Conservation (phyloP, 352 stramenopile genomes). For the Globisporangium middletonii region DNA sequence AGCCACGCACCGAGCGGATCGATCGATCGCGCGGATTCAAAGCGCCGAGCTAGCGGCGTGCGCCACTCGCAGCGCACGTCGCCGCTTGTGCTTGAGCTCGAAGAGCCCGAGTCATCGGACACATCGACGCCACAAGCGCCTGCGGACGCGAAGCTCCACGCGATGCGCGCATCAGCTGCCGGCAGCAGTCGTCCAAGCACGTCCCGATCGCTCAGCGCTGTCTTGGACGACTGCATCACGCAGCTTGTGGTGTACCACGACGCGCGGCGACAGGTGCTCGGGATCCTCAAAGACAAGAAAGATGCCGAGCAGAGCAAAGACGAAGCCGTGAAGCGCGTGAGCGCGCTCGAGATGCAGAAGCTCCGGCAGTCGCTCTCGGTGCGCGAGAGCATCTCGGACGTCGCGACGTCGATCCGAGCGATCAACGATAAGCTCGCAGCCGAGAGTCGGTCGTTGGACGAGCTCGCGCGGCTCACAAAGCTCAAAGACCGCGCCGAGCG, state of each 20-base stretch:
- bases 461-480: conserved; percentile 65
- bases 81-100: conserved; percentile 6
- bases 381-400: conserved; percentile 68
- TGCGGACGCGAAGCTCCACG: conserved; percentile 5
- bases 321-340: conserved; percentile 48
- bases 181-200: neutral
- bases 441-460: conserved; percentile 50
- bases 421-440: conserved; percentile 65
- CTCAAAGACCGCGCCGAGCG: conserved; percentile 57
- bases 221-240: conserved; percentile 50
- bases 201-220: neutral
- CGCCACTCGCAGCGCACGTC: conserved; percentile 6
- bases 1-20: neutral
- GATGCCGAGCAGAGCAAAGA: conserved; percentile 47
- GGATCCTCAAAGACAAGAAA: conserved; percentile 64
- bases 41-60: conserved; percentile 6
- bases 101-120: conserved; percentile 1
- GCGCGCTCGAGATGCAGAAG: conserved; percentile 79
- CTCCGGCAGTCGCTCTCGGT: conserved; percentile 67
- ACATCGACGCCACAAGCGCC: neutral
- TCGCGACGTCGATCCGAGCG: conserved; percentile 46
- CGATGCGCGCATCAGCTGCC: neutral
- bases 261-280: conserved; percentile 46
- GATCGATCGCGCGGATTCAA: neutral
- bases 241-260: conserved; percentile 56